phyloP scores from a whole-genome alignment of 352 stramenopile species.

The Pythium volutum region DNA sequence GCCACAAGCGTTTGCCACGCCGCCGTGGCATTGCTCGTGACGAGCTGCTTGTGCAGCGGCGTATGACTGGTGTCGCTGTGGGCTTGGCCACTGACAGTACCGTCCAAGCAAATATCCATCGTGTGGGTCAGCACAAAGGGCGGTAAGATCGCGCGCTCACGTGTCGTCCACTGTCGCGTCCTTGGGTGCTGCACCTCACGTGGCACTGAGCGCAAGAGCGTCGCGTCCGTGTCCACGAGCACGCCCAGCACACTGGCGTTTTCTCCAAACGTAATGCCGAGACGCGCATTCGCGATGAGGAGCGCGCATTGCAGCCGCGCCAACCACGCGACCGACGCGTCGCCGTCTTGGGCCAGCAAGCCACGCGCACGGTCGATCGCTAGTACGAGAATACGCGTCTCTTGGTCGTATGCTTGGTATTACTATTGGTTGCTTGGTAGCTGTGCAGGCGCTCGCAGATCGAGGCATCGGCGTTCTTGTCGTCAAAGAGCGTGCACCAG shows the following conservation, averaged over 20 bases:
- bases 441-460: not conserved
- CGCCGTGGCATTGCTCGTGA: not conserved
- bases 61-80: no score
- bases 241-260: slow-evolving; percentile 36
- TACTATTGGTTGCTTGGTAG: no score
- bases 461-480: not conserved
- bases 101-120: slow-evolving; percentile 22
- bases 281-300: not conserved
- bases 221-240: slow-evolving; percentile 19
- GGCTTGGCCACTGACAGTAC: no score
- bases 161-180: no score
- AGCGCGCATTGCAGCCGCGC: not conserved
- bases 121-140: slow-evolving; percentile 50
- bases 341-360: not conserved
- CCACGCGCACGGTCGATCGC: slow-evolving; percentile 3
- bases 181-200: no score
- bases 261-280: not conserved
- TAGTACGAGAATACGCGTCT: slow-evolving; percentile 5
- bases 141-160: slow-evolving; percentile 46
- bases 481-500: not conserved
- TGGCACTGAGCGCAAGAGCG: no score
- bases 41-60: not conserved
- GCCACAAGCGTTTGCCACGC: not conserved
- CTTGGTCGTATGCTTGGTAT: no score
- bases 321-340: slow-evolving; percentile 3